Evolutionary conservation across 148 eudicot species (phyloP), one percentile per base, ranked within the genome.

Genomic region (Nyssa sinensis): DNA sequence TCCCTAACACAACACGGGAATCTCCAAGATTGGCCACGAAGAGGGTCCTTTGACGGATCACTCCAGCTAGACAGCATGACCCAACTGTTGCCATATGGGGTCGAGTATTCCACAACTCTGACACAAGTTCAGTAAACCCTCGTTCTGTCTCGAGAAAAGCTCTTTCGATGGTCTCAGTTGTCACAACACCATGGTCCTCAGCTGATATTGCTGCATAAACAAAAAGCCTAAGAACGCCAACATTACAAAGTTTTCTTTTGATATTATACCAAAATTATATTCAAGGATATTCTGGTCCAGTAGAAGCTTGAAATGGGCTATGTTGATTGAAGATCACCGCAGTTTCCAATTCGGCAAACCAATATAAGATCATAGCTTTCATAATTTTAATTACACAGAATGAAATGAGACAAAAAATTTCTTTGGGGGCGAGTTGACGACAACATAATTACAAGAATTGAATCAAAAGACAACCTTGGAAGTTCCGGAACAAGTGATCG

Each of bases 1-100:
- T 81, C 61, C 93, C 93, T 68, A 89, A 78, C 53, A 89, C 93
- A 74, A 85, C 90, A 74, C 93, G 93, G 34, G 93, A 89, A 85
- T 89, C 93, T 66, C 93, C 93, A 47, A 79, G 78, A 81, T 87
- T 89, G 49, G 93, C 93, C 44, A 89, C 85, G 67, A 85, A 89
- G 51, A 89, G 88, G 25, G 90, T 89, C 74, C 72, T 81, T 58
- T 83, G 86, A 49, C 66, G 78, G 69, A 89, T 84, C 65, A 89
- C 87, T 70, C 90, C 93, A 63, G 84, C 90, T 63, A 89, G 85
- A 79, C 93, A 89, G 73, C 93, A 89, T 57, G 93, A 72, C 65
- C 93, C 93, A 34, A 84, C 88, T 29, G 93, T 76, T 58, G 93
- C 93, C 49, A 89, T 74, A 37, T 83, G 78, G 2, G 93, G 93